phyloP scores from a whole-genome alignment of 73 alveolate genomes.

The Urostyla sp. region DNA sequence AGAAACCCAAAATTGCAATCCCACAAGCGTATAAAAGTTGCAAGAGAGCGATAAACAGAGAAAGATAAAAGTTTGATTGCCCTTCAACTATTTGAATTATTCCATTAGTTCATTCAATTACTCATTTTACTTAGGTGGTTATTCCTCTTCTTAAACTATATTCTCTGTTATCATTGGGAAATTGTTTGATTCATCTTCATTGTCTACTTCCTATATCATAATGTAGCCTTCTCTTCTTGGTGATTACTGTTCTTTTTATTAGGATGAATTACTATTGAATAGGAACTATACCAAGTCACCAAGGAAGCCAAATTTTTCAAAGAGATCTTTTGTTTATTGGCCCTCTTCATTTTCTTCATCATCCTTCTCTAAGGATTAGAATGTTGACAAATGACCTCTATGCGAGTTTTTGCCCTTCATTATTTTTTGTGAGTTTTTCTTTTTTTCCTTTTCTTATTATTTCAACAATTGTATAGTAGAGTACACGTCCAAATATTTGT shows the following conservation, averaged over 20 bases:
- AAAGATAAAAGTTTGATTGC: slow-evolving; percentile 11
- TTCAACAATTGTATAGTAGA: neutral
- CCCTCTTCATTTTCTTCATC: neutral
- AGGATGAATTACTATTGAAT: neutral
- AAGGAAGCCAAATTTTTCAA: slow-evolving; percentile 11
- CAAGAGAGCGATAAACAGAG: slow-evolving; percentile 6
- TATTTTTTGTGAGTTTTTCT: neutral
- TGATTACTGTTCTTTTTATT: neutral
- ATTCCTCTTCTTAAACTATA: neutral
- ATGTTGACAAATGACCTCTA: no score
- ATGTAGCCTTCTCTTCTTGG: neutral
- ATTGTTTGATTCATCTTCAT: neutral
- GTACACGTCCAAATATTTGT: slow-evolving; percentile 14
- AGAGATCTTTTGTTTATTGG: neutral
- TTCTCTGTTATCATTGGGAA: neutral
- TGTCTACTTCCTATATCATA: neutral
- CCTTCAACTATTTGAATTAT: neutral
- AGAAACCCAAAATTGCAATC: slow-evolving; percentile 26
- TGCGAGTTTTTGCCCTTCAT: no score
- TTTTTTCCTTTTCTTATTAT: neutral
- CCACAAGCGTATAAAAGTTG: neutral
- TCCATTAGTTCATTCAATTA: no score
- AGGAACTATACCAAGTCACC: neutral
- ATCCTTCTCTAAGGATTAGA: no score
- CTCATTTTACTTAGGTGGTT: no score